Percentiles rank a stretch among this genome's conserved stretches.
These are phyloP conservation scores for Immersiporthe knoxdaviesiana DNA, from an alignment of 2,329 filamentous ascomycete genomes.

Conservation along the genomic window DNA sequence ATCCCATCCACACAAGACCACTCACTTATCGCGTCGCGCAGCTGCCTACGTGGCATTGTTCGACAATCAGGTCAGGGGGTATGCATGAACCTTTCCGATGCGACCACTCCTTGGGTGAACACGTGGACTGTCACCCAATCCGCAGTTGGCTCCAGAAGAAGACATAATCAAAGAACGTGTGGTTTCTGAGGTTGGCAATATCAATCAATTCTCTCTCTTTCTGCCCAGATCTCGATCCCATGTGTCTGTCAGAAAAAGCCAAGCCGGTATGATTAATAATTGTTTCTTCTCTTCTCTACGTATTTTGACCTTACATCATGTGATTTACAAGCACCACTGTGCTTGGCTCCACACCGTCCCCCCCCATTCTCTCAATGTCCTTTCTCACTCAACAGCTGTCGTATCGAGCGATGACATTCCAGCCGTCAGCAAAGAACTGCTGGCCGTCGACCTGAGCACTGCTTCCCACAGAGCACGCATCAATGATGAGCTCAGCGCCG, in stretches of 20 bases:
- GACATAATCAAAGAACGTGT: background rate
- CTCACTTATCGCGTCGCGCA: background rate
- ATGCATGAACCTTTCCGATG: background rate
- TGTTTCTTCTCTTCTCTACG: no score
- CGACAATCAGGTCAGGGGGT: background rate
- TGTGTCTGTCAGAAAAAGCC: no score
- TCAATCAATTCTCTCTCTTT: background rate
- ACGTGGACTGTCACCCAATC: background rate
- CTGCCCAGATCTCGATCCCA: background rate
- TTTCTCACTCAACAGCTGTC: background rate
- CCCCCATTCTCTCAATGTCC: no score
- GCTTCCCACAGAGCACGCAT: background rate
- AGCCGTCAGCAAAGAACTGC: slow-evolving; percentile 17
- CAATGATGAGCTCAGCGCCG: slow-evolving; percentile 6
- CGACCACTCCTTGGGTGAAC: background rate
- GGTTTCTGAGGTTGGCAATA: background rate
- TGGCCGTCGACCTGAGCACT: slow-evolving; percentile 6
- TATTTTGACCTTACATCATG: no score
- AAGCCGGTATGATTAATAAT: no score
- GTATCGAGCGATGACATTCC: slow-evolving; percentile 17
- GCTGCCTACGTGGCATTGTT: background rate
- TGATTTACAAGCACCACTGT: no score
- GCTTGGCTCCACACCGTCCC: background rate
- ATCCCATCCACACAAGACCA: no score
- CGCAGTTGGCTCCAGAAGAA: background rate